These are phyloP conservation scores for Trametes maxima DNA, from an alignment of 768 basidiomycete species.

Conservation along the genomic window DNA sequence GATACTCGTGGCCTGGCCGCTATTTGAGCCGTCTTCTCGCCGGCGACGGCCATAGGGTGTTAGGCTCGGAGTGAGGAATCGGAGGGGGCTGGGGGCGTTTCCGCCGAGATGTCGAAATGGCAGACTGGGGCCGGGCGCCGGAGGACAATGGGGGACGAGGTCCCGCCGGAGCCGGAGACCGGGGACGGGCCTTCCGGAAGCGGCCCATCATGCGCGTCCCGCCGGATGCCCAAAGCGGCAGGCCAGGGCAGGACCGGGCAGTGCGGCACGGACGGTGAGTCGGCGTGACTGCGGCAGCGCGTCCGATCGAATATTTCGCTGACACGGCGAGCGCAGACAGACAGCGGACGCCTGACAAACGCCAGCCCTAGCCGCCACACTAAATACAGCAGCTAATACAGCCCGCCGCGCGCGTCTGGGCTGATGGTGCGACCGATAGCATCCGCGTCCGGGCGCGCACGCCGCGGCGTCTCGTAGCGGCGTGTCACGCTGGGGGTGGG, in stretches of 20 bases:
- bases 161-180: conserved; percentile 1
- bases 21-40: neutral
- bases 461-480: neutral
- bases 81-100: neutral
- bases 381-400: neutral
- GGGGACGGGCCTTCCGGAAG: conserved; percentile 21
- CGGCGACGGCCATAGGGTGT: neutral
- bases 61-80: neutral
- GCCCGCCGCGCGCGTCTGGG: conserved; percentile 3
- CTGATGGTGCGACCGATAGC: conserved; percentile 11
- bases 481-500: conserved; percentile 6
- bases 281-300: conserved; percentile 17
- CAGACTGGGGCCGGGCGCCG: conserved; percentile 2
- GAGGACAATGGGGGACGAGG: conserved; percentile 20
- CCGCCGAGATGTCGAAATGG: conserved; percentile 12
- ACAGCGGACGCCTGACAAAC: conserved; percentile 10
- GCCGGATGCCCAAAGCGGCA: conserved; percentile 7
- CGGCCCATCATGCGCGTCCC: conserved; percentile 18
- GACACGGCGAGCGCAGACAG: conserved; percentile 14
- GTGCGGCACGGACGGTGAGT: conserved; percentile 24
- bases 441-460: neutral
- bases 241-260: conserved; percentile 25
- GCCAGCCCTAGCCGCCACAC: conserved; percentile 8
- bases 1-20: conserved; percentile 12
- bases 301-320: conserved; percentile 23